Conservation (phyloP, 257 asterid species). For the Schizonepeta tenuifolia region DNA sequence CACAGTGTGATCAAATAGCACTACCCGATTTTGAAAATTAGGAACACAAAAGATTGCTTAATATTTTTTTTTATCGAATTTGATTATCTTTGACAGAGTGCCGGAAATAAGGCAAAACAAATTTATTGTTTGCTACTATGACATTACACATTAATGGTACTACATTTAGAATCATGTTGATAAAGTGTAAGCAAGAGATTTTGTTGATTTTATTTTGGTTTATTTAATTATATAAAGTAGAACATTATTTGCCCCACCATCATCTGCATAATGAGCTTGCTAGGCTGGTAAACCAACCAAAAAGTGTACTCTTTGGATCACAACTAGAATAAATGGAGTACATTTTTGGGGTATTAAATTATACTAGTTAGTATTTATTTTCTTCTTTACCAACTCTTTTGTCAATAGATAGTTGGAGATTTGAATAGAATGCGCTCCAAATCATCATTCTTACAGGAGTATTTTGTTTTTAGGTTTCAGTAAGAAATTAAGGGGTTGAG, state of each 20-base stretch:
- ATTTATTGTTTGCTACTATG: background rate
- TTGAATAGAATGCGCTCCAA: constrained; percentile 23
- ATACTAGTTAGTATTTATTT: background rate
- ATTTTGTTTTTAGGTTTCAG: background rate
- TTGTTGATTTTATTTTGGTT: background rate
- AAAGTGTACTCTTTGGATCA: constrained; percentile 27
- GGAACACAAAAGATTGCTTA: background rate
- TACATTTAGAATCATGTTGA: background rate
- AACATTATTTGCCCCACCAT: constrained; percentile 31
- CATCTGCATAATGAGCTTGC: constrained; percentile 37
- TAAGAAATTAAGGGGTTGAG: no score
- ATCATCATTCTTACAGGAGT: background rate
- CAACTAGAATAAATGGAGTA: constrained; percentile 1
- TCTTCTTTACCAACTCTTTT: background rate
- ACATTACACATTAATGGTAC: background rate
- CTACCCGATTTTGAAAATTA: background rate
- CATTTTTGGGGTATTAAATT: background rate
- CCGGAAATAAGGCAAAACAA: background rate
- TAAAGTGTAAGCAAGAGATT: constrained; percentile 1
- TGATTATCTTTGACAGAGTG: background rate
- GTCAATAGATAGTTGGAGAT: background rate
- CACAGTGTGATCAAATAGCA: no score
- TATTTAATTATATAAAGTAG: background rate
- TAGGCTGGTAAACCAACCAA: constrained; percentile 39
- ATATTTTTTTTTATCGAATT: no score